Conservation (phyloP, 1,139 yeast genomes). For the Yamadazyma pseudoaaseri region DNA sequence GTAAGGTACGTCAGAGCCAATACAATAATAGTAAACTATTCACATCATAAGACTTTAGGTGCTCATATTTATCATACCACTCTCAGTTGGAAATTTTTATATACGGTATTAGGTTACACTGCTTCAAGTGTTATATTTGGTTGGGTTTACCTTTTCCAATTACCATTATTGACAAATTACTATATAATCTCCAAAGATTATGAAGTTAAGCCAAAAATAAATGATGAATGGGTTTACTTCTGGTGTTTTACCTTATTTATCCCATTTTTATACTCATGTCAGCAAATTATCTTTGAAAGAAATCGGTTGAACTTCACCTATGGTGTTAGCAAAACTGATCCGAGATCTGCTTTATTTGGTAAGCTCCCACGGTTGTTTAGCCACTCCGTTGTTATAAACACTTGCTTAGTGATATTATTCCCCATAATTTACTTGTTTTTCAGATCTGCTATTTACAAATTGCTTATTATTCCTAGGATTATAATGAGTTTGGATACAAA, state of each 20-base stretch:
- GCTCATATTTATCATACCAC: constrained; percentile 49
- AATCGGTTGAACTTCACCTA: constrained; percentile 55
- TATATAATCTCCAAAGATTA: constrained; percentile 46
- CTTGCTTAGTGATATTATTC: constrained; percentile 25
- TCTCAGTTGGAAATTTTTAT: constrained; percentile 38
- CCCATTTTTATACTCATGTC: constrained; percentile 51
- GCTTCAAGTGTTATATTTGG: constrained; percentile 35
- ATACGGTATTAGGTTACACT: constrained; percentile 33
- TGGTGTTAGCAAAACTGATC: constrained; percentile 43
- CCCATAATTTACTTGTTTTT: constrained; percentile 49
- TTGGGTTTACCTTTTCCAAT: constrained; percentile 29
- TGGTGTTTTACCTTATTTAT: constrained; percentile 37
- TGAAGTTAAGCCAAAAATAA: constrained; percentile 53
- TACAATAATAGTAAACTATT: constrained; percentile 50
- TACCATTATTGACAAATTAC: constrained; percentile 27
- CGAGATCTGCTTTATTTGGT: constrained; percentile 34
- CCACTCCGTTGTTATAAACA: constrained; percentile 35
- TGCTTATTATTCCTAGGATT: constrained; percentile 24
- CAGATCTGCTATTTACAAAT: constrained; percentile 47
- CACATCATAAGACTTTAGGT: constrained; percentile 49
- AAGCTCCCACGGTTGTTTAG: constrained; percentile 34
- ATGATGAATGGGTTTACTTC: constrained; percentile 60
- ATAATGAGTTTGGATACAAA: constrained; percentile 35
- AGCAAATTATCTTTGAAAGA: constrained; percentile 57
- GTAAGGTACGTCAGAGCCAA: constrained; percentile 50